A percentile compares a stretch with the other conserved stretches of the same genome.
Evolutionary conservation across 2,329 filamentous ascomycete genomes (phyloP).

Genomic region (Dryadomyces quercivorus): DNA sequence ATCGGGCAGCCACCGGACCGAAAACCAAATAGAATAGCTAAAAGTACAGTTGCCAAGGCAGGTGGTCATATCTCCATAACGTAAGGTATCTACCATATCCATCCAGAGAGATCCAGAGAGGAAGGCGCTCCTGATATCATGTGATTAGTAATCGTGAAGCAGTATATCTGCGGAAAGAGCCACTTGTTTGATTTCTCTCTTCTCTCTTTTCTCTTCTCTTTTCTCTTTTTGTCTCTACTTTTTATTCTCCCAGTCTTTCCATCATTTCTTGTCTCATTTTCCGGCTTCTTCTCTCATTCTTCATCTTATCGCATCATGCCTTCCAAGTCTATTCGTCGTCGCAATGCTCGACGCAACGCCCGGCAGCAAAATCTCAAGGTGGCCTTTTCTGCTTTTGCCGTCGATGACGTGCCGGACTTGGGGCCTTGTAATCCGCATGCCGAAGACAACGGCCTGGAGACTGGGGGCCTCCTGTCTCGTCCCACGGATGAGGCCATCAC

Average conservation of each 20-base stretch:
- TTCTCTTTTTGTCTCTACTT: too few species aligned
- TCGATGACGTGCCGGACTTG: too few species aligned
- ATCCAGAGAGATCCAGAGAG: too few species aligned
- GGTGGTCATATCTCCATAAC: too few species aligned
- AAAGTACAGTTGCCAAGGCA: neutral
- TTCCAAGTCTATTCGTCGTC: neutral
- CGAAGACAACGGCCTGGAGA: too few species aligned
- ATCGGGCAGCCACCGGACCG: neutral
- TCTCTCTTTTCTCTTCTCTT: neutral
- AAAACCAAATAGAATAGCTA: neutral
- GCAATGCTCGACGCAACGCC: too few species aligned
- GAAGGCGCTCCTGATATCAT: neutral
- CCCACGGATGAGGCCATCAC: neutral
- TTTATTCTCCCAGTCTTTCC: neutral
- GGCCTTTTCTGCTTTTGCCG: too few species aligned
- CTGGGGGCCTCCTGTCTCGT: neutral
- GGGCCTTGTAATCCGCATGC: too few species aligned
- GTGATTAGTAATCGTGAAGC: neutral
- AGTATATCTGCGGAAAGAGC: neutral
- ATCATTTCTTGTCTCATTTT: neutral
- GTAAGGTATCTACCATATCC: too few species aligned
- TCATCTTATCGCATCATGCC: neutral
- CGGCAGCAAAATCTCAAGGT: too few species aligned
- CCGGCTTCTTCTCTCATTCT: too few species aligned
- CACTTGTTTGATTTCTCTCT: neutral